Percentiles rank a stretch among this genome's conserved stretches.
Evolutionary conservation across 768 basidiomycete species (phyloP).

Genomic region (Hydnomerulius pinastri): DNA sequence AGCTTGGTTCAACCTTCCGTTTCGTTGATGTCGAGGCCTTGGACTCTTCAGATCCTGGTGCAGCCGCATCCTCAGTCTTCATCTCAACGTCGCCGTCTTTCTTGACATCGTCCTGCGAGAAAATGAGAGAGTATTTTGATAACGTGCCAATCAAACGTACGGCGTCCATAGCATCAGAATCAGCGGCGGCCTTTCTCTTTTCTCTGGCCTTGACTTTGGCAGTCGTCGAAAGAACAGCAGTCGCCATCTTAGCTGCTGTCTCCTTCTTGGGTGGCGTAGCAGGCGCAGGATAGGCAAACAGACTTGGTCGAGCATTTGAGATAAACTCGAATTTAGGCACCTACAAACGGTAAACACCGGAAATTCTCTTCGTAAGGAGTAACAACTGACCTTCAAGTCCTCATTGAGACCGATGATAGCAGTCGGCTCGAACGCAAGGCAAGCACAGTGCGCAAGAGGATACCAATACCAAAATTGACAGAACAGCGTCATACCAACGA

Average conservation of each 20-base stretch:
- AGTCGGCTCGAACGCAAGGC: constrained; percentile 92
- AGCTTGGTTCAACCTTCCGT: constrained; percentile 73
- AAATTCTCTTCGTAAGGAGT: background rate
- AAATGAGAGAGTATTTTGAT: constrained; percentile 15
- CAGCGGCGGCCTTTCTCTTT: constrained; percentile 86
- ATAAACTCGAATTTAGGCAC: constrained; percentile 92
- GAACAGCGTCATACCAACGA: constrained; percentile 98
- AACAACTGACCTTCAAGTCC: constrained; percentile 68
- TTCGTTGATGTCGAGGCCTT: constrained; percentile 51
- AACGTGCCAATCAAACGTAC: constrained; percentile 45
- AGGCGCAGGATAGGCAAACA: constrained; percentile 89
- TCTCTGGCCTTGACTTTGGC: constrained; percentile 96
- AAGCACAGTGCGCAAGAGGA: constrained; percentile 91
- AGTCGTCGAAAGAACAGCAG: constrained; percentile 95
- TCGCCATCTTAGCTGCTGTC: constrained; percentile 85
- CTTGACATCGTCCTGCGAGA: constrained; percentile 52
- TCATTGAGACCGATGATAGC: constrained; percentile 90
- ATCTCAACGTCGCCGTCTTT: constrained; percentile 74
- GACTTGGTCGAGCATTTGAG: constrained; percentile 86
- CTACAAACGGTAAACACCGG: constrained; percentile 40
- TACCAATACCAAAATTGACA: constrained; percentile 99
- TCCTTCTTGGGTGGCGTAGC: constrained; percentile 93
- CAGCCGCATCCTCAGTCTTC: constrained; percentile 66
- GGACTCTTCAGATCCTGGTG: constrained; percentile 58
- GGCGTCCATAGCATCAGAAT: constrained; percentile 79